Evolutionary conservation across 495 filamentous ascomycete genomes (phyloP).

Genomic region (Viridothelium virens): DNA sequence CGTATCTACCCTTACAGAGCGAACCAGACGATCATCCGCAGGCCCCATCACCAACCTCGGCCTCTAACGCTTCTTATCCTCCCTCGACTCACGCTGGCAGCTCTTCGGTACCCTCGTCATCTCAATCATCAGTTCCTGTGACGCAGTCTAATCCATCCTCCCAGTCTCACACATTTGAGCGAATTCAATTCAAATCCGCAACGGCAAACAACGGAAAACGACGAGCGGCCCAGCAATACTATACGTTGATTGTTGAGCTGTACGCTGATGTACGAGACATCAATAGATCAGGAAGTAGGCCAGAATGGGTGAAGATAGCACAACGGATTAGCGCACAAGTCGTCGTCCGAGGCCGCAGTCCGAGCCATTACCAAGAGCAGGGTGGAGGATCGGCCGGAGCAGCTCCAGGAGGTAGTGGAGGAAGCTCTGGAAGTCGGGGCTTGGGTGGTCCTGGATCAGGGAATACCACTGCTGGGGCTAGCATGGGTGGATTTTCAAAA

Average conservation of each 20-base stretch:
- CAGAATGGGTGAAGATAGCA: slow-evolving; percentile 68
- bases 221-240: slow-evolving; percentile 86
- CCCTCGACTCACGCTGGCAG: not conserved
- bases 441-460: slow-evolving; percentile 27
- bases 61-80: not conserved
- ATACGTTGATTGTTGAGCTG: slow-evolving; percentile 84
- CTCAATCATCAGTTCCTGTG: not conserved
- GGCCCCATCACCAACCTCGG: not conserved
- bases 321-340: slow-evolving; percentile 71
- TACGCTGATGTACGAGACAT: slow-evolving; percentile 58
- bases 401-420: slow-evolving; percentile 56
- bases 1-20: slow-evolving; percentile 23
- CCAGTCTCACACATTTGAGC: slow-evolving; percentile 59
- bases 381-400: slow-evolving; percentile 60
- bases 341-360: slow-evolving; percentile 88
- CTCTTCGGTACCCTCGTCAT: not conserved
- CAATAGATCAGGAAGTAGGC: slow-evolving; percentile 27
- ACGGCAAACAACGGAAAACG: slow-evolving; percentile 95
- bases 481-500: slow-evolving; percentile 4
- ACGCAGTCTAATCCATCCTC: not conserved
- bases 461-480: slow-evolving; percentile 16
- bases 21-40: slow-evolving; percentile 36
- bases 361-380: slow-evolving; percentile 87
- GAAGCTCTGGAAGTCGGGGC: slow-evolving; percentile 38
- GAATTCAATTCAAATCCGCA: slow-evolving; percentile 93